phyloP scores from a whole-genome alignment of 1,284 basidiomycete genomes.

The Cutaneotrichosporon cyanovorans region DNA sequence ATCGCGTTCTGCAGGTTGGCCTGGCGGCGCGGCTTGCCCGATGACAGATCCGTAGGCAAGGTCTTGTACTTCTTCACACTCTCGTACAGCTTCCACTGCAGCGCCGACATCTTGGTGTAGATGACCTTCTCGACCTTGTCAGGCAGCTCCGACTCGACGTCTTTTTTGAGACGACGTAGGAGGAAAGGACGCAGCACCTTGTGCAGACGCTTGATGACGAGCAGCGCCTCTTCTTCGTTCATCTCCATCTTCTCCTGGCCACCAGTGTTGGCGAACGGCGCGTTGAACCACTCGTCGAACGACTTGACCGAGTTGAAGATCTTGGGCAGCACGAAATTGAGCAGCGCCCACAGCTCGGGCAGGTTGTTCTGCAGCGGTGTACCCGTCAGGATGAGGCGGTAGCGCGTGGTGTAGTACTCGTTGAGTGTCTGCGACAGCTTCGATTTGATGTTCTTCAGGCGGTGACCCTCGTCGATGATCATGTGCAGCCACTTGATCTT shows the following conservation, averaged over 20 bases:
- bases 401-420: conserved; percentile 85
- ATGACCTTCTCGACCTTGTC: conserved; percentile 99
- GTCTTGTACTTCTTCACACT: conserved; percentile 67
- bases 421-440: conserved; percentile 91
- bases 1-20: conserved; percentile 80
- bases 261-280: conserved; percentile 96
- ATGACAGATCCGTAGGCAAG: conserved; percentile 45
- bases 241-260: conserved; percentile 91
- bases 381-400: conserved; percentile 93
- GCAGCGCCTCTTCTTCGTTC: conserved; percentile 98
- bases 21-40: conserved; percentile 35
- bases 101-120: conserved; percentile 91
- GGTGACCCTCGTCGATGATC: conserved; percentile 99
- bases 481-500: conserved; percentile 98
- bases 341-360: conserved; percentile 93
- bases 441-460: conserved; percentile 98
- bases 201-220: conserved; percentile 95
- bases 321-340: conserved; percentile 97
- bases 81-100: conserved; percentile 93
- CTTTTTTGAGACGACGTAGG: conserved; percentile 92
- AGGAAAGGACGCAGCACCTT: conserved; percentile 98
- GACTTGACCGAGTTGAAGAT: conserved; percentile 99
- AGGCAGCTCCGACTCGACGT: conserved; percentile 93
- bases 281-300: conserved; percentile 99
- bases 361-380: conserved; percentile 98